Conservation (phyloP, 1,284 basidiomycete genomes). For the Boletellus dicymbophilus region DNA sequence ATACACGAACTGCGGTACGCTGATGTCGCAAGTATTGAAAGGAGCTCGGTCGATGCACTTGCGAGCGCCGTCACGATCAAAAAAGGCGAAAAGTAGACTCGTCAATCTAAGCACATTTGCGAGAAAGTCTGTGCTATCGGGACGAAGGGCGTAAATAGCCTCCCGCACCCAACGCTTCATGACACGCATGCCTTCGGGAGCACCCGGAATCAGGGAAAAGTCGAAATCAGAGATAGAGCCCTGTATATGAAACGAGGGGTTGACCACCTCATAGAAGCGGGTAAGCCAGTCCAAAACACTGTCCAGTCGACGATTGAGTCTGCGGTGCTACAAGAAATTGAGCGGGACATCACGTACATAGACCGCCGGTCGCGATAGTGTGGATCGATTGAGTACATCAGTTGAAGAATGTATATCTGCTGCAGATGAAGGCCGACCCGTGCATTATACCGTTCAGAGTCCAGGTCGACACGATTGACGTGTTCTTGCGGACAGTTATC, state of each 20-base stretch:
- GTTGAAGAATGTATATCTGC: slow-evolving; percentile 48
- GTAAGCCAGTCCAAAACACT: slow-evolving; percentile 34
- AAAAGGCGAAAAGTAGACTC: slow-evolving; percentile 30
- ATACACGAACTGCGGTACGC: neutral
- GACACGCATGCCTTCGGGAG: slow-evolving; percentile 33
- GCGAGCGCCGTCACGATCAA: slow-evolving; percentile 27
- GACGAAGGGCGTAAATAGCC: slow-evolving; percentile 30
- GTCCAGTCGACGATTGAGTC: neutral
- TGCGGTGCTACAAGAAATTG: too few relatives aligned
- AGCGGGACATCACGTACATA: slow-evolving; percentile 17
- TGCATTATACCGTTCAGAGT: slow-evolving; percentile 36
- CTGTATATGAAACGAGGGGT: slow-evolving; percentile 35
- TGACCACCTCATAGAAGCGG: slow-evolving; percentile 41
- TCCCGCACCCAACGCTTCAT: slow-evolving; percentile 43
- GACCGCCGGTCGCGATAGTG: slow-evolving; percentile 3
- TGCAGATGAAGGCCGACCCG: slow-evolving; percentile 46
- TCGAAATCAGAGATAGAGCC: slow-evolving; percentile 26
- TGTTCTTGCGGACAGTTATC: slow-evolving; percentile 42
- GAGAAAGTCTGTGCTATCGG: slow-evolving; percentile 23
- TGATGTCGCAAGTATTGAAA: slow-evolving; percentile 3
- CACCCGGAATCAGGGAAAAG: slow-evolving; percentile 37
- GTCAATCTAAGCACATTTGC: slow-evolving; percentile 33
- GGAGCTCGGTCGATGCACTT: slow-evolving; percentile 19
- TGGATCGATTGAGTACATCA: slow-evolving; percentile 21
- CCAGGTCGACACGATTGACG: slow-evolving; percentile 24